Percentiles rank a stretch among this genome's conserved stretches.
These are phyloP conservation scores for Lachnellula occidentalis DNA, from an alignment of 2,329 filamentous ascomycete genomes.

Conservation along the genomic window DNA sequence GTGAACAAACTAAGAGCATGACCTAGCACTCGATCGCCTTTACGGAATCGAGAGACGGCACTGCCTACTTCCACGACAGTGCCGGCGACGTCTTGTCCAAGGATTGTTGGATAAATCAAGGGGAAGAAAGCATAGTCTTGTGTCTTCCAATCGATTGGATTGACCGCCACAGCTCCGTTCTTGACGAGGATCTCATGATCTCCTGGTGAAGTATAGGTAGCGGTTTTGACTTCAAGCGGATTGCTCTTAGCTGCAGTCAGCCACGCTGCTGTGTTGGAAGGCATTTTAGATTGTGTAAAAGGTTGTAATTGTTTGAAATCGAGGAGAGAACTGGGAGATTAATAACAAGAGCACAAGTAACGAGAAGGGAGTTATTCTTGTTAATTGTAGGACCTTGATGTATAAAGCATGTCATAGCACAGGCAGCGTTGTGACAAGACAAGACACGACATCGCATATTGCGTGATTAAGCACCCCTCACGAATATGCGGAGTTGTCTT, in stretches of 20 bases:
- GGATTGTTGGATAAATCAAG: conserved; percentile 31
- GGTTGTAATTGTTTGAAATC: background rate
- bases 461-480: too few relatives aligned
- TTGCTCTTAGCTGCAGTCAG: background rate
- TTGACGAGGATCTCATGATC: conserved; percentile 34
- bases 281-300: background rate
- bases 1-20: conserved; percentile 35
- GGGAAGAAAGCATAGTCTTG: background rate
- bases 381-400: too few relatives aligned
- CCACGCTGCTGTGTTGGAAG: background rate
- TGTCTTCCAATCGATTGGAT: conserved; percentile 34
- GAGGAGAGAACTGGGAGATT: background rate
- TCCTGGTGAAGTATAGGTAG: conserved; percentile 25
- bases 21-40: conserved; percentile 39
- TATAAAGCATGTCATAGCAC: too few relatives aligned
- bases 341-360: too few relatives aligned
- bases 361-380: too few relatives aligned
- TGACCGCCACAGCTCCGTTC: conserved; percentile 36
- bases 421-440: too few relatives aligned
- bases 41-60: conserved; percentile 2
- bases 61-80: conserved; percentile 6
- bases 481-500: too few relatives aligned
- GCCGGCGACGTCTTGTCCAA: conserved; percentile 23
- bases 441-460: too few relatives aligned
- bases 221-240: background rate